These are phyloP conservation scores for Gossypium schwendimanii DNA, from an alignment of 441 rosid species.

Conservation along the genomic window DNA sequence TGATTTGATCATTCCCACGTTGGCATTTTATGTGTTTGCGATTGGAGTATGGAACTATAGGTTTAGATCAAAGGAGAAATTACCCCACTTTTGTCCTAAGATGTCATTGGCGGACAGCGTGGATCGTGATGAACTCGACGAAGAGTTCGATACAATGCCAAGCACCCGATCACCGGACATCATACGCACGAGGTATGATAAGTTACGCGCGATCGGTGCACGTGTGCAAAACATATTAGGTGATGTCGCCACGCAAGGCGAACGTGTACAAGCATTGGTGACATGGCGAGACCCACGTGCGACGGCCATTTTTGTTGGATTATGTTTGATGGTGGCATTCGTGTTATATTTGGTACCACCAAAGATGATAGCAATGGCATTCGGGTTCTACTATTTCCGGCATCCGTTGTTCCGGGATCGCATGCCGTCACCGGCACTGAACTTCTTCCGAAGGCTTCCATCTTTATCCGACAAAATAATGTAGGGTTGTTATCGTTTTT, in stretches of 20 bases:
- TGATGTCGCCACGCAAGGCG: conserved; percentile 48
- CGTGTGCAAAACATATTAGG: conserved; percentile 45
- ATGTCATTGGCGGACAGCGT: conserved; percentile 40
- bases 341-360: conserved; percentile 46
- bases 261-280: conserved; percentile 49
- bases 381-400: conserved; percentile 55
- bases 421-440: conserved; percentile 46
- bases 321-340: conserved; percentile 49
- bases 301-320: conserved; percentile 46
- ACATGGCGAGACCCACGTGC: conserved; percentile 60
- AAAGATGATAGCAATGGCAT: conserved; percentile 65
- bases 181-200: conserved; percentile 23
- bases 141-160: conserved; percentile 52
- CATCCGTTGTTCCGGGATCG: conserved; percentile 56
- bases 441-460: conserved; percentile 56
- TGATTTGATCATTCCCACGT: conserved; percentile 47
- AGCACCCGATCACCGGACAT: conserved; percentile 34
- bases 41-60: conserved; percentile 57
- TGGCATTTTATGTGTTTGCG: conserved; percentile 44
- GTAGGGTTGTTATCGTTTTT: conserved; percentile 19
- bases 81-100: conserved; percentile 46
- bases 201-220: conserved; percentile 32
- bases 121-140: conserved; percentile 50
- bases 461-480: conserved; percentile 61
- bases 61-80: conserved; percentile 29